phyloP scores from a whole-genome alignment of 208 protist species.

The Acanthamoeba culbertsoni region DNA sequence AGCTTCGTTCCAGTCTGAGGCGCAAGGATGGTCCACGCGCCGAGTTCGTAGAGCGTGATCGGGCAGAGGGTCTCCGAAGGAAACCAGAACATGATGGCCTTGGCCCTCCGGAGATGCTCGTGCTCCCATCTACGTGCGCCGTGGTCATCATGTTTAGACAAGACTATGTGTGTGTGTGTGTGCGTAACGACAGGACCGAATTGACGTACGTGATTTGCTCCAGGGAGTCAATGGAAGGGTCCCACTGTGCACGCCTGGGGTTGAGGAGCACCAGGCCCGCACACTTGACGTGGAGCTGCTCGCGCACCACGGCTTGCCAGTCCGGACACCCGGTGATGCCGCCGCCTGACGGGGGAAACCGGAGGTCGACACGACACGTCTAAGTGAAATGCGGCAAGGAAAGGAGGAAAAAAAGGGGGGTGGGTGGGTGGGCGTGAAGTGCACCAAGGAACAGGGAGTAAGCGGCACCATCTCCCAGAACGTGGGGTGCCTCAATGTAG shows the following conservation, averaged over 20 bases:
- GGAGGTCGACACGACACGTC: background rate
- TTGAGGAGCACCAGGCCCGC: background rate
- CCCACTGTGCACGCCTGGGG: background rate
- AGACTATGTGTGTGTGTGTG: background rate
- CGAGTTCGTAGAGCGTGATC: slow-evolving; percentile 48
- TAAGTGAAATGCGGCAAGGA: background rate
- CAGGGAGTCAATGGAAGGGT: background rate
- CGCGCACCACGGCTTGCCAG: background rate
- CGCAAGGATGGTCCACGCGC: slow-evolving; percentile 23
- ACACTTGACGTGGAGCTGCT: background rate
- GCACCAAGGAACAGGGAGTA: background rate
- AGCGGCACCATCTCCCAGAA: background rate
- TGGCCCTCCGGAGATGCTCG: background rate
- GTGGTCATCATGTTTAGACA: background rate
- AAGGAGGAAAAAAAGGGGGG: background rate
- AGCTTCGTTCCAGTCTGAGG: background rate
- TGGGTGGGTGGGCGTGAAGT: background rate
- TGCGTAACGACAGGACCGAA: background rate
- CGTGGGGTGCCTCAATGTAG: background rate
- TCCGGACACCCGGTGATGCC: slow-evolving; percentile 28
- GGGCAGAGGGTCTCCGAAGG: slow-evolving; percentile 25
- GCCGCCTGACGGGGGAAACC: no score
- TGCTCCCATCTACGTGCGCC: background rate
- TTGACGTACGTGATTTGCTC: background rate
- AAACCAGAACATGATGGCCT: slow-evolving; percentile 44